Evolutionary conservation across 192 early-diverging fungal species (phyloP).

Genomic region (Phycomyces blakesleeanus): DNA sequence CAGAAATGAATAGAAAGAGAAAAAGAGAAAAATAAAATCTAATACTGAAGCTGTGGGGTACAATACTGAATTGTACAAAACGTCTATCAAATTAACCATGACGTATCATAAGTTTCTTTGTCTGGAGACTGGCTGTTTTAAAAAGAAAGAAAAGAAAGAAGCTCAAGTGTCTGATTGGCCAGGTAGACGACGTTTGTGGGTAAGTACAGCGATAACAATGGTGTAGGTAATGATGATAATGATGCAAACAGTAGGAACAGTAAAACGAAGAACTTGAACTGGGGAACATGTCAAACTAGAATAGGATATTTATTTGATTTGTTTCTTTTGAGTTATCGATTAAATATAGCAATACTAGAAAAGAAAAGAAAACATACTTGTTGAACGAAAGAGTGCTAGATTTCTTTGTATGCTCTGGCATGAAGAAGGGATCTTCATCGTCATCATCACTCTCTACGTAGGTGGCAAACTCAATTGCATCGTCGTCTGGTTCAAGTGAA

Average conservation of each 20-base stretch:
- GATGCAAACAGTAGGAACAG: constrained; percentile 31
- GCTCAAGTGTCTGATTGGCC: background rate
- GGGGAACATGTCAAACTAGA: constrained; percentile 34
- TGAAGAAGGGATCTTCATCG: constrained; percentile 39
- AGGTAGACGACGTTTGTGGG: constrained; percentile 21
- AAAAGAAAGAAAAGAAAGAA: background rate
- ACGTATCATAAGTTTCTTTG: background rate
- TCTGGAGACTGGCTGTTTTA: background rate
- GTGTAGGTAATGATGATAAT: constrained; percentile 33
- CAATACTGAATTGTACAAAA: too few species aligned
- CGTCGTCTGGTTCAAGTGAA: constrained; percentile 22
- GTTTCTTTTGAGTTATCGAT: background rate
- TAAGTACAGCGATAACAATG: constrained; percentile 26
- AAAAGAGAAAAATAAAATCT: too few species aligned
- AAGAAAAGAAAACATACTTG: constrained; percentile 2
- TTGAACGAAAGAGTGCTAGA: constrained; percentile 31
- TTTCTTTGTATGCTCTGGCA: constrained; percentile 37
- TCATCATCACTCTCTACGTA: constrained; percentile 42
- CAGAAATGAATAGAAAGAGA: too few species aligned
- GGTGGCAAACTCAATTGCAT: constrained; percentile 38
- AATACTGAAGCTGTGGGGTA: too few species aligned
- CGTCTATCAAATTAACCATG: too few species aligned
- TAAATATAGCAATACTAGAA: too few species aligned
- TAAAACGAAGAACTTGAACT: constrained; percentile 30
- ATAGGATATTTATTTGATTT: background rate